Base-by-base conservation (phyloP, 73 alveolate genomes). In the Stentor roeselii region DNA sequence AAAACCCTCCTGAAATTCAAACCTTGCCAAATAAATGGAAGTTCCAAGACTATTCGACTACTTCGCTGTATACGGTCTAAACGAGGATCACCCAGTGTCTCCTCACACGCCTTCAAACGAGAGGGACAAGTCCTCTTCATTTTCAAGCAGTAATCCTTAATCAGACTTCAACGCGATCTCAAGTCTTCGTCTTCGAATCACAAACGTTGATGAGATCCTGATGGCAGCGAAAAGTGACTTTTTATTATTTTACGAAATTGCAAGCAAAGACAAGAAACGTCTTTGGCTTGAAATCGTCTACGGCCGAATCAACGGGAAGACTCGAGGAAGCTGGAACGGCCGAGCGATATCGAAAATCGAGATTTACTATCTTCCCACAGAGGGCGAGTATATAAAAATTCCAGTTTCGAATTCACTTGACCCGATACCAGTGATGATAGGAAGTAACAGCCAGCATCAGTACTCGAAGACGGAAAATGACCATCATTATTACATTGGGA, bases 11-110 rank as follows among this genome's bases (percentile, higher is more conserved):
- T n/a, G n/a, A n/a, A n/a, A n/a, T n/a, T n/a, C n/a, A n/a, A n/a
- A n/a, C n/a, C n/a, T n/a, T n/a, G n/a, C 21, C 21, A 11, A 67
- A 15, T 27, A 67, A 27, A 67, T 67, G 80, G 80, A 67, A 67
- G 80, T 67, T 76, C 84, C 60, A 21, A 15, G 84, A 76, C 59
- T 76, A 37, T n/a, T 76, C 21, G 84, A 76, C 78, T 76, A 76
- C 39, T 76, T 76, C 39, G 60, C 84, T n/a, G 74, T 76, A 76
- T 76, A 76, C 39, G 84, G 84, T 21, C 84, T 76, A 15, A 41
- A 76, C 39, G 60, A 39, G 59, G 74, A 76, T 37, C 30, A 21
- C 39, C 74, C 74, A 6, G 34, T 39, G 0, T 21, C 84, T 39
- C 11, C 80, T 11, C 37, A 21, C 34, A 67, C 80, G 21, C 80